Conservation (phyloP, 805 yeast species). For the Candida palmyrensis region DNA sequence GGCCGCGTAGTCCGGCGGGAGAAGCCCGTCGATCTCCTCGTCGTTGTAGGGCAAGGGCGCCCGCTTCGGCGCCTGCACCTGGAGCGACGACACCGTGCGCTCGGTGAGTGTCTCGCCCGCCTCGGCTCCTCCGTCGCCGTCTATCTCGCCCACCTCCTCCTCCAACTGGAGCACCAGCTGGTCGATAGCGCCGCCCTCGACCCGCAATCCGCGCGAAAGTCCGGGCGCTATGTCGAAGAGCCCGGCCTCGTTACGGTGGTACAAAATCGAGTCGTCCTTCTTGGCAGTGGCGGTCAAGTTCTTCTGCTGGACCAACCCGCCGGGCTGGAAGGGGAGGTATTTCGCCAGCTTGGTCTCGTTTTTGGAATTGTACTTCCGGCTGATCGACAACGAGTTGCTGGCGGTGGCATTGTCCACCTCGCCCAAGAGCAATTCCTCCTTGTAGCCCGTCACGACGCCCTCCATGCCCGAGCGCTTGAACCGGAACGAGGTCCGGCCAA, state of each 20-base stretch:
- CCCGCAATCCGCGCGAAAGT: constrained; percentile 60
- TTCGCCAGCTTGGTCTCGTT: constrained; percentile 56
- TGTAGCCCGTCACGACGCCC: constrained; percentile 59
- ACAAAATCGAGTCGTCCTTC: constrained; percentile 29
- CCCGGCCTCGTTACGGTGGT: constrained; percentile 70
- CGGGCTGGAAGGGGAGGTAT: constrained; percentile 88
- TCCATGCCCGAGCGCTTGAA: constrained; percentile 72
- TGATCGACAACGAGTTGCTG: constrained; percentile 67
- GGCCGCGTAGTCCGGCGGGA: constrained; percentile 27
- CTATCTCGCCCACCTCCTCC: constrained; percentile 5
- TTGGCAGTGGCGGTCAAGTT: constrained; percentile 11
- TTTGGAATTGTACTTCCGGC: constrained; percentile 60
- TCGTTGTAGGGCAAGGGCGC: constrained; percentile 34
- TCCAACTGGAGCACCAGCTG: constrained; percentile 11
- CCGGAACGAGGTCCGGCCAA: constrained; percentile 59
- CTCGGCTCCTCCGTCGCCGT: neutral
- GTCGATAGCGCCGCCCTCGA: constrained; percentile 6
- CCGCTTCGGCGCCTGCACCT: constrained; percentile 5
- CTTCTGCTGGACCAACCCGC: constrained; percentile 50
- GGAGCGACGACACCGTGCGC: neutral
- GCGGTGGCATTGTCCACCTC: constrained; percentile 55
- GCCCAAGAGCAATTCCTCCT: constrained; percentile 45
- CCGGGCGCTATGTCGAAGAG: constrained; percentile 83
- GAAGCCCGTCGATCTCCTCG: constrained; percentile 44
- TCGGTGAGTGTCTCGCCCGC: neutral